A percentile compares a stretch with the other conserved stretches of the same genome.
Evolutionary conservation across 345 rosid genomes (phyloP).

Genomic region (Bruguiera gymnorhiza): DNA sequence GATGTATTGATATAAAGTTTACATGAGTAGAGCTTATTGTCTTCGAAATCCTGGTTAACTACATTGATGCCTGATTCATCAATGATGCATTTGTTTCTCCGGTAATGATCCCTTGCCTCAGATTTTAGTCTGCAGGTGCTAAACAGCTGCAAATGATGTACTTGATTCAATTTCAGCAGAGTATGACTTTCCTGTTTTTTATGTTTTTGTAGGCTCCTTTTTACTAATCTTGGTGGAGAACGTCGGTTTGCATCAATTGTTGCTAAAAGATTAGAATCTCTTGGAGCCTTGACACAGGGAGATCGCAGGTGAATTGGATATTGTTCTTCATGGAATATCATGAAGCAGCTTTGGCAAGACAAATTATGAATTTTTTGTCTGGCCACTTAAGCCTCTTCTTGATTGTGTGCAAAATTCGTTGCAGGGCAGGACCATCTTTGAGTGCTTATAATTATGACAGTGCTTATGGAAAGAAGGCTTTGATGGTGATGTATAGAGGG

Average conservation of each 20-base stretch:
- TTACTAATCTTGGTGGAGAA: conserved; percentile 95
- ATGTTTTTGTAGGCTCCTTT: conserved; percentile 55
- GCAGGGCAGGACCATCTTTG: conserved; percentile 94
- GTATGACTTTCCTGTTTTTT: neutral
- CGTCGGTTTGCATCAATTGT: conserved; percentile 99
- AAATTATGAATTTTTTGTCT: neutral
- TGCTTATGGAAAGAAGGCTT: conserved; percentile 82
- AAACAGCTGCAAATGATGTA: neutral
- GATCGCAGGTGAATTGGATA: conserved; percentile 72
- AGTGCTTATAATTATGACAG: conserved; percentile 97
- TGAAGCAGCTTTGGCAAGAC: neutral
- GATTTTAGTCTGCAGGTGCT: too few species aligned
- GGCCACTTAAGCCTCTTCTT: neutral
- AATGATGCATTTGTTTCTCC: neutral
- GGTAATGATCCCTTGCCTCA: too few species aligned
- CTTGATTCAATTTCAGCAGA: neutral
- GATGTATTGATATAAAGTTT: neutral
- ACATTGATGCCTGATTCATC: too few species aligned
- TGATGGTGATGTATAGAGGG: conserved; percentile 94
- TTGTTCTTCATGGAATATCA: neutral
- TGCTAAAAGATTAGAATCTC: conserved; percentile 94
- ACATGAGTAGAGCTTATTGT: neutral
- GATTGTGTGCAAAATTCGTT: conserved; percentile 22
- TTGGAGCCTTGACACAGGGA: conserved; percentile 98
- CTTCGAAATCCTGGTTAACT: neutral